phyloP scores from a whole-genome alignment of 2,329 filamentous ascomycete species.

The Lizonia empirigonia region DNA sequence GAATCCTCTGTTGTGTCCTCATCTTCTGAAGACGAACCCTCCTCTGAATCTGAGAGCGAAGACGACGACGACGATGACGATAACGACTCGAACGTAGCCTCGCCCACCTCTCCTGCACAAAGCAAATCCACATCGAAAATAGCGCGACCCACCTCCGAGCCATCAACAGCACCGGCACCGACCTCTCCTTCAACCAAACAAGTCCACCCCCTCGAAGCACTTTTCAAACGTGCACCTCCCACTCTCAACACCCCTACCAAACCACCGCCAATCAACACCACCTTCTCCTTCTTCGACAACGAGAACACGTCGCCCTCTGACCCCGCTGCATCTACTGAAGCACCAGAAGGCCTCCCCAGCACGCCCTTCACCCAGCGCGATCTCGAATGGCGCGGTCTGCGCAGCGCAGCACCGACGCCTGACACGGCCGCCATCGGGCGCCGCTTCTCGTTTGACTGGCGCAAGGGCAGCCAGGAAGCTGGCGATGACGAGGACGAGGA shows the following conservation, averaged over 20 bases:
- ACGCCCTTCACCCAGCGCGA: constrained; percentile 86
- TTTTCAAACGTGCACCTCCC: constrained; percentile 77
- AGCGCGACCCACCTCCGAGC: constrained; percentile 9
- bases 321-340: constrained; percentile 49
- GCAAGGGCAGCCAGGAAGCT: constrained; percentile 49
- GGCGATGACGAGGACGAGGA: constrained; percentile 47
- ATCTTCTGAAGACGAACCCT: constrained; percentile 39
- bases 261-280: constrained; percentile 56
- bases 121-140: constrained; percentile 21
- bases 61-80: constrained; percentile 28
- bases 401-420: constrained; percentile 91
- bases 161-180: constrained; percentile 5
- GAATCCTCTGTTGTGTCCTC: constrained; percentile 47
- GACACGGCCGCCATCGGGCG: constrained; percentile 82
- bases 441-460: constrained; percentile 61
- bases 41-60: constrained; percentile 23
- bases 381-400: constrained; percentile 72
- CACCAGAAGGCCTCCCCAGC: constrained; percentile 59
- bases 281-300: constrained; percentile 77
- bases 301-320: constrained; percentile 45
- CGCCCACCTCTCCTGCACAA: constrained; percentile 21
- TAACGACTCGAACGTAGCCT: constrained; percentile 20
- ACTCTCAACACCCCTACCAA: constrained; percentile 32
- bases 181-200: constrained; percentile 43
- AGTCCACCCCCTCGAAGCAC: constrained; percentile 85